A percentile compares a stretch with the other conserved stretches of the same genome.
Evolutionary conservation across 2,329 filamentous ascomycete genomes (phyloP).

Genomic region (Trichoderma atroviride): DNA sequence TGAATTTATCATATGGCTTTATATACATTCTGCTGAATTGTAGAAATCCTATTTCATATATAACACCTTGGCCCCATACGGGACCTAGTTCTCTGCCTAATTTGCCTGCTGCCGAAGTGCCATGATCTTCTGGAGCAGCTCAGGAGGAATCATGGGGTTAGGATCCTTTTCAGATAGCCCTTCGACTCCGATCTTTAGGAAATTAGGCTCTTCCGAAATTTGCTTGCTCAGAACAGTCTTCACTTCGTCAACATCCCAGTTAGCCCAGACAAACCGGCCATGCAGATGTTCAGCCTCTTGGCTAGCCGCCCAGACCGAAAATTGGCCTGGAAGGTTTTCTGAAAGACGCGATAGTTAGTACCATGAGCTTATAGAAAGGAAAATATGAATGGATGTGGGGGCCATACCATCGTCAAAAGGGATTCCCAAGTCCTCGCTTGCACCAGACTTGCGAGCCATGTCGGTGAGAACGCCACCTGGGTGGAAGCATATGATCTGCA

Average conservation of each 20-base stretch:
- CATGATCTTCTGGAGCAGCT: constrained; percentile 1
- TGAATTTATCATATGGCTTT: background rate
- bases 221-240: constrained; percentile 23
- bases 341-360: background rate
- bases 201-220: constrained; percentile 26
- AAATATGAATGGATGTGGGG: no score
- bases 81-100: background rate
- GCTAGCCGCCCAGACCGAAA: constrained; percentile 45
- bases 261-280: constrained; percentile 43
- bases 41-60: background rate
- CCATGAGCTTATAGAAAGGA: accelerated
- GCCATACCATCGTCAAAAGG: constrained; percentile 18
- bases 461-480: constrained; percentile 36
- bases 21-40: background rate
- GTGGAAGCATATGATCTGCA: constrained; percentile 37
- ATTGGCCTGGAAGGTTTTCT: constrained; percentile 33
- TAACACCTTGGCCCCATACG: background rate
- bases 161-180: constrained; percentile 16
- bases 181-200: constrained; percentile 23
- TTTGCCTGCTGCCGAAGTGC: background rate
- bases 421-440: constrained; percentile 29
- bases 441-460: constrained; percentile 29
- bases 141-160: constrained; percentile 6
- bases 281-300: constrained; percentile 45
- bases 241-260: constrained; percentile 45